Evolutionary conservation across 2,329 filamentous ascomycete genomes (phyloP), one percentile per base, ranked within the genome.

Genomic region (Diaporthe ampelina): DNA sequence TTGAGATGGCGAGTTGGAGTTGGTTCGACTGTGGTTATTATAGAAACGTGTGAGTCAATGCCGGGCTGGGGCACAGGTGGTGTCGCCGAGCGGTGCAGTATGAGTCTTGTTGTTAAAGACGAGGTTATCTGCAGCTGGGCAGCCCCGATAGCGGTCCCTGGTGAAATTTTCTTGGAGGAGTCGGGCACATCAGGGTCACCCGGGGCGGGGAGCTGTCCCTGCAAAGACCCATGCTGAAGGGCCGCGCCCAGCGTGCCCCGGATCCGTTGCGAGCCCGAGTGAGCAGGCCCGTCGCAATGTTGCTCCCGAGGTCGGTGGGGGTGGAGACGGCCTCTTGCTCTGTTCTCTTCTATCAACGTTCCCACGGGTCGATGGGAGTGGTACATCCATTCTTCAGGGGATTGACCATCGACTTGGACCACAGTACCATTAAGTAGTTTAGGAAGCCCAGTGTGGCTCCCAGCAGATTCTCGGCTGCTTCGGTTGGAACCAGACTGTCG

Each of bases 131-230:
- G 61, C 43, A 67, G 21, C 29, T 35, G 69, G 29, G 45, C n/a
- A 37, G 29, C 45, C 70, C 70, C 70, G 70, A 72, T 72, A 63
- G 57, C 70, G 70, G 70, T 72, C 57, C 57, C 56, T 72, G 32
- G 45, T 50, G 70, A 72, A 72, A 72, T 72, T 72, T 72, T 72
- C 26, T 24, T 54, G 69, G 54, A 48, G 48, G n/a, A 29, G 63
- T 54, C 63, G 52, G 63, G 45, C 35, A 37, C 35, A 2, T 37
- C 35, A 37, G 35, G 37, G 63, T 52, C 11, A 17, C 45, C 63
- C 63, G 29, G 24, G 45, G 45, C 59, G 17, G 48, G 63, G 21
- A 24, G 63, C 63, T 26, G 32, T 54, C 45, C 37, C 29, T 15
- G 43, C 45, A 67, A 13, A 13, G 61, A 52, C 61, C 61, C 61